Percentiles rank a stretch among this genome's conserved stretches.
Conservation (phyloP, 352 stramenopile genomes). For the Globisporangium camurandrum region DNA sequence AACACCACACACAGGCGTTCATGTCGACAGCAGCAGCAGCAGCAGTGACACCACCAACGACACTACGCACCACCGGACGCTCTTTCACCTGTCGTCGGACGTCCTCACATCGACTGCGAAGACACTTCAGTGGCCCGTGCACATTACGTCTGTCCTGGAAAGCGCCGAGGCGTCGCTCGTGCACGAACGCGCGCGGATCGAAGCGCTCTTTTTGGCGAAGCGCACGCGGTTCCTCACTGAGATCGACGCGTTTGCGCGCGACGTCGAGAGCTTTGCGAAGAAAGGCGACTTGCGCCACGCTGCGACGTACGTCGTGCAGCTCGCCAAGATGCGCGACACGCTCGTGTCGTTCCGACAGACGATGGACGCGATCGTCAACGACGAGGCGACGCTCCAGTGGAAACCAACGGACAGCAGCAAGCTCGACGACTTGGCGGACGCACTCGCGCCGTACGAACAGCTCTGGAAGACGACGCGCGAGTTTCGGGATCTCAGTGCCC, state of each 20-base stretch:
- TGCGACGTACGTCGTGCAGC: constrained; percentile 67
- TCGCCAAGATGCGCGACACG: constrained; percentile 66
- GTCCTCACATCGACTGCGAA: constrained; percentile 53
- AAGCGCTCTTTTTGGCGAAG: constrained; percentile 63
- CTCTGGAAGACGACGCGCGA: constrained; percentile 64
- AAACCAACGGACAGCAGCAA: constrained; percentile 62
- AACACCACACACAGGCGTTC: too few relatives aligned
- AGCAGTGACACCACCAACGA: background rate
- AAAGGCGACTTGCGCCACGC: constrained; percentile 70
- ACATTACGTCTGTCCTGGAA: constrained; percentile 45
- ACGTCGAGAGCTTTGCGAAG: constrained; percentile 64
- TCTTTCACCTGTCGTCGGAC: constrained; percentile 22
- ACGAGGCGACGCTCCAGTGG: constrained; percentile 66
- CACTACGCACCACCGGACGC: too few relatives aligned
- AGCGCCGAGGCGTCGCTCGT: constrained; percentile 49
- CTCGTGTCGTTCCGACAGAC: constrained; percentile 45
- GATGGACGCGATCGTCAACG: constrained; percentile 43
- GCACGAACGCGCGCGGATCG: constrained; percentile 54
- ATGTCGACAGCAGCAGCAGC: background rate
- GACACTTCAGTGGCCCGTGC: constrained; percentile 53
- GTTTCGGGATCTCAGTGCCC: constrained; percentile 64
- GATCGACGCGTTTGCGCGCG: constrained; percentile 65
- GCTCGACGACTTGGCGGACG: constrained; percentile 66
- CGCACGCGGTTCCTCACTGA: constrained; percentile 62
- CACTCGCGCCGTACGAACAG: constrained; percentile 69